Evolutionary conservation across 148 eudicot genomes (phyloP).

Genomic region (Heliosperma pusillum): DNA sequence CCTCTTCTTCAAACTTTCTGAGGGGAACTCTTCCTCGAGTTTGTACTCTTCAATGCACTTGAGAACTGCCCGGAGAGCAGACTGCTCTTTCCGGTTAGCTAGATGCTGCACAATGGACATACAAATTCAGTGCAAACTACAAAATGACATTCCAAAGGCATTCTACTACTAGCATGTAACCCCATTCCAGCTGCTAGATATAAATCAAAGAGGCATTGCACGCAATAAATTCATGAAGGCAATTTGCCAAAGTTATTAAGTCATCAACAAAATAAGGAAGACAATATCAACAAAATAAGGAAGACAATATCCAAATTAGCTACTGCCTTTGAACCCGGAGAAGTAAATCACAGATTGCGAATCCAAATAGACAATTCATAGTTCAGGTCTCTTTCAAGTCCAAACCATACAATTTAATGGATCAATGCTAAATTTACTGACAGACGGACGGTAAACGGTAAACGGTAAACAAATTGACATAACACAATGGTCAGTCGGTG

Average conservation of each 20-base stretch:
- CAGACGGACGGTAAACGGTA: too few relatives aligned
- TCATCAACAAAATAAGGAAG: neutral
- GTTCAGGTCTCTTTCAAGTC: neutral
- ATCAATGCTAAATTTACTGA: too few relatives aligned
- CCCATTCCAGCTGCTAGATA: neutral
- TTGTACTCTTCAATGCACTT: constrained; percentile 99
- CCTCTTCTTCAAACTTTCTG: constrained; percentile 81
- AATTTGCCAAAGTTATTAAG: neutral
- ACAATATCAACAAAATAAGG: neutral
- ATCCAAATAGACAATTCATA: neutral
- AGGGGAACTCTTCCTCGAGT: constrained; percentile 74
- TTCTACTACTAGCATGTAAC: too few relatives aligned
- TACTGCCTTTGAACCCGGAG: neutral
- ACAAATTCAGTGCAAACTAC: neutral
- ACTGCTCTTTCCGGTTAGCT: constrained; percentile 96
- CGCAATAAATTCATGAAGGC: neutral
- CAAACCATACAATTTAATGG: neutral
- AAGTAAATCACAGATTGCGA: too few relatives aligned
- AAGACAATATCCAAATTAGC: neutral
- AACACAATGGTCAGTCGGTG: too few relatives aligned
- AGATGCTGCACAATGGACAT: constrained; percentile 50
- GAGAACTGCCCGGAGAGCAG: constrained; percentile 87
- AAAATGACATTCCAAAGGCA: neutral
- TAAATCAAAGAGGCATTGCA: neutral
- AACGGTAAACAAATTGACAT: too few relatives aligned